A percentile compares a stretch with the other conserved stretches of the same genome.
phyloP scores from a whole-genome alignment of 2,329 filamentous ascomycete genomes.

The Colletotrichum noveboracense region DNA sequence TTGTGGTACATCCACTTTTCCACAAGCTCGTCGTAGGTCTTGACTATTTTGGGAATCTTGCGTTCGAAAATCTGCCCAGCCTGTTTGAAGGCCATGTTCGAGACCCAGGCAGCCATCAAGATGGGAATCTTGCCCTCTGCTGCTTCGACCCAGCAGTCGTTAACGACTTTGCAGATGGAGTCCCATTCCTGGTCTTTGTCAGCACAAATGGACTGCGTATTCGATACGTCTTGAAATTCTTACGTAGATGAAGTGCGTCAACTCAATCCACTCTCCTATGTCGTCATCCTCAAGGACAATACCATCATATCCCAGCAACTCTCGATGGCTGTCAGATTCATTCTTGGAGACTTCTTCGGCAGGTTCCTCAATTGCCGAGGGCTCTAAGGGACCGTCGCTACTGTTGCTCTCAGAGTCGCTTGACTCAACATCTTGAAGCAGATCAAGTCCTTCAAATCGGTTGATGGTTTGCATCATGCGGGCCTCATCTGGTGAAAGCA shows the following conservation, averaged over 20 bases:
- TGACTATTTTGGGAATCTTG: neutral
- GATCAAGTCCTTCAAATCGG: neutral
- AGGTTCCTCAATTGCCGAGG: neutral
- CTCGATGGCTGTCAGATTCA: neutral
- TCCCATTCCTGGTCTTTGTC: neutral
- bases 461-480: neutral
- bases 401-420: neutral
- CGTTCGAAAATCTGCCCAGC: neutral
- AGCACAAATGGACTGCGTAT: neutral
- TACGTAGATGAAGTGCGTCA: neutral
- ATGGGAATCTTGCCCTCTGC: neutral
- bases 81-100: neutral
- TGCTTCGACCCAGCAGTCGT: neutral
- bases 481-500: neutral
- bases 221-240: neutral
- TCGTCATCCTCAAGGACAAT: neutral
- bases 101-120: neutral
- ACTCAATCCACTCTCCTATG: neutral
- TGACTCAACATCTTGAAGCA: neutral
- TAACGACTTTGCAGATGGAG: neutral
- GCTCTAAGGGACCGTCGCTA: neutral
- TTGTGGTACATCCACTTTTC: neutral
- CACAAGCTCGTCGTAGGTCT: neutral
- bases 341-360: neutral
- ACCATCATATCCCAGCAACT: neutral